Conservation (phyloP, 352 stramenopile genomes). For the Globisporangium barbulae region DNA sequence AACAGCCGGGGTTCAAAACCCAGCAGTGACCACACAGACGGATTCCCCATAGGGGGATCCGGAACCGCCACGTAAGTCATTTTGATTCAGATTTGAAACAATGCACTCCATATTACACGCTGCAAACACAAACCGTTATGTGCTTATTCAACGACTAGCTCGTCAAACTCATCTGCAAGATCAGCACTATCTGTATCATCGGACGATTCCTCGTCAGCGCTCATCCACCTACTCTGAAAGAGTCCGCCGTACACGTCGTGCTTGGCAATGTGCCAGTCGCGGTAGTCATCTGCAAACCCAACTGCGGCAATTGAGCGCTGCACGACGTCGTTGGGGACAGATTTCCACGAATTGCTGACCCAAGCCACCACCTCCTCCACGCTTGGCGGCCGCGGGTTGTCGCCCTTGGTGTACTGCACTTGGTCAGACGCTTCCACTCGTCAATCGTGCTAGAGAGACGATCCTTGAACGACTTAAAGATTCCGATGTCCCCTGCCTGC, state of each 20-base stretch:
- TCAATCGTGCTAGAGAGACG: conserved; percentile 1
- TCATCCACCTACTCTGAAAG: not conserved
- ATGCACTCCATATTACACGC: no score
- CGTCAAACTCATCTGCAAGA: conserved; percentile 7
- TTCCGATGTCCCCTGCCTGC: conserved; percentile 3
- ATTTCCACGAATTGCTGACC: conserved; percentile 11
- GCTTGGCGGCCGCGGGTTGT: conserved; percentile 8
- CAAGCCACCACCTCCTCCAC: conserved; percentile 10
- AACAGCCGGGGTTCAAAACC: conserved; percentile 1
- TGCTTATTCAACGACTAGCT: conserved; percentile 4
- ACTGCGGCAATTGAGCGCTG: conserved; percentile 8
- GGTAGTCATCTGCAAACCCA: conserved; percentile 12
- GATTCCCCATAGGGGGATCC: not conserved
- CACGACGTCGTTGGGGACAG: conserved; percentile 13
- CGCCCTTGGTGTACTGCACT: not conserved
- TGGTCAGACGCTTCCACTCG: not conserved
- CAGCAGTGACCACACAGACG: conserved; percentile 3
- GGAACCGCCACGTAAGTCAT: conserved; percentile 3
- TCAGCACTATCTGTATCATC: not conserved
- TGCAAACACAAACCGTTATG: no score
- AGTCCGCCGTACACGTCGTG: conserved; percentile 18
- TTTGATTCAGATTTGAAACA: conserved; percentile 7
- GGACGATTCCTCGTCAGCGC: not conserved
- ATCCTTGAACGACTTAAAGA: conserved; percentile 13
- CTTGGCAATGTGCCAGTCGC: conserved; percentile 18